Evolutionary conservation across 768 basidiomycete genomes (phyloP).

Genomic region (Leccinum sublutescens): DNA sequence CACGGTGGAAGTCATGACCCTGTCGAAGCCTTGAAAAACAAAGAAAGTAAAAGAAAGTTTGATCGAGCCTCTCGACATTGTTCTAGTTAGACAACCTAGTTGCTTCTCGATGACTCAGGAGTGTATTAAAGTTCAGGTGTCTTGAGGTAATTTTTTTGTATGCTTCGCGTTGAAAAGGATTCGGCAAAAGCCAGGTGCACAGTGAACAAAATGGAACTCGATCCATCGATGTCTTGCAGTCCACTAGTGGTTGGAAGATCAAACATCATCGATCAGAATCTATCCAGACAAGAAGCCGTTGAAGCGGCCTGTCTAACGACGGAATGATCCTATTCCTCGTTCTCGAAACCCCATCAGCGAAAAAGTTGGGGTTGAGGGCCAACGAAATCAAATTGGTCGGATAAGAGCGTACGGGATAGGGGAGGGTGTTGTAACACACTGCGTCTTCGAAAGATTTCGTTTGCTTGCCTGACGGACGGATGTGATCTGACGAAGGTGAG

Average conservation of each 20-base stretch:
- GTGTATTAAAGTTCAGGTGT: conserved; percentile 56
- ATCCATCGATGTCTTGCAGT: conserved; percentile 48
- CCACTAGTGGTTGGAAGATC: conserved; percentile 55
- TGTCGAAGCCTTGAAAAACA: conserved; percentile 41
- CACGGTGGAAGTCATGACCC: conserved; percentile 37
- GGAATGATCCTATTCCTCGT: conserved; percentile 27
- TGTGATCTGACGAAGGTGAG: conserved; percentile 10
- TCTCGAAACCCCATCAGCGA: conserved; percentile 43
- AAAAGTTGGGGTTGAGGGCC: conserved; percentile 55
- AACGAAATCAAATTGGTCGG: conserved; percentile 17
- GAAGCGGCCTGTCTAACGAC: conserved; percentile 48
- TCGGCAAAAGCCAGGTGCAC: conserved; percentile 49
- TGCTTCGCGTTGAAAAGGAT: conserved; percentile 37
- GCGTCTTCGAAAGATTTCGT: conserved; percentile 42
- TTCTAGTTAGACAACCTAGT: conserved; percentile 42
- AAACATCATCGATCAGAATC: conserved; percentile 46
- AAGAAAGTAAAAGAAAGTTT: conserved; percentile 52
- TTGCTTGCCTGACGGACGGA: conserved; percentile 11
- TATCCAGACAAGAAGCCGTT: conserved; percentile 44
- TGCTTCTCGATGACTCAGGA: conserved; percentile 53
- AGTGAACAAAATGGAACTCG: conserved; percentile 51
- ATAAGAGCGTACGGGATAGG: conserved; percentile 11
- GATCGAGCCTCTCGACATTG: conserved; percentile 43
- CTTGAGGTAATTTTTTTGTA: conserved; percentile 50
- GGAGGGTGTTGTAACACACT: conserved; percentile 20